Evolutionary conservation across 78 protist species (phyloP).

Genomic region (Emiliania huxleyi): DNA sequence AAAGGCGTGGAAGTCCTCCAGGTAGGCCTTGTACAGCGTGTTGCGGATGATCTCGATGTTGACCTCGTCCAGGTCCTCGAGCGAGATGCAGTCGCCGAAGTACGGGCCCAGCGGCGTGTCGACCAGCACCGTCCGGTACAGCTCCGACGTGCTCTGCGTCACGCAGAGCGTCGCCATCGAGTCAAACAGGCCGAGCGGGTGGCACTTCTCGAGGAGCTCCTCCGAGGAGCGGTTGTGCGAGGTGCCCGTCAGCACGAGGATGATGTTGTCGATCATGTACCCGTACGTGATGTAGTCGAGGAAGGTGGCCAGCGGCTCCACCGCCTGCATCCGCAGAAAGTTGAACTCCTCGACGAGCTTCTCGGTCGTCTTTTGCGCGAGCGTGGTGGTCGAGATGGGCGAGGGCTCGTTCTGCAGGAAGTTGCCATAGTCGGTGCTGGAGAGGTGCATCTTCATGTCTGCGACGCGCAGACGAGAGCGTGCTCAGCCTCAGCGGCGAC

Average conservation of each 20-base stretch:
- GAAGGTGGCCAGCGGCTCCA: conserved; percentile 91
- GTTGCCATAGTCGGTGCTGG: conserved; percentile 90
- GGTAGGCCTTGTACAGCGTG: conserved; percentile 91
- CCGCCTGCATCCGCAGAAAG: conserved; percentile 79
- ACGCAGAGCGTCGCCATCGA: conserved; percentile 62
- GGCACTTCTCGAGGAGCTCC: conserved; percentile 88
- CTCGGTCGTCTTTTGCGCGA: conserved; percentile 54
- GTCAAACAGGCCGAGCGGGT: conserved; percentile 94
- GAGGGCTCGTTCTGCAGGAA: conserved; percentile 89
- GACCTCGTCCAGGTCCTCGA: conserved; percentile 89
- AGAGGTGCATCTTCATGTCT: conserved; percentile 92
- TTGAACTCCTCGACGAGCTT: conserved; percentile 83
- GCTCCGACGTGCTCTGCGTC: conserved; percentile 75
- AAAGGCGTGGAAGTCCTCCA: conserved; percentile 93
- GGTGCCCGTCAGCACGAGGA: conserved; percentile 91
- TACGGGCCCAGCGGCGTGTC: conserved; percentile 90
- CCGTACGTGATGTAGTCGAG: conserved; percentile 94
- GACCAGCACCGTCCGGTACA: conserved; percentile 87
- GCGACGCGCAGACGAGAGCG: background rate
- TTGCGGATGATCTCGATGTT: conserved; percentile 93
- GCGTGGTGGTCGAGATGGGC: conserved; percentile 77
- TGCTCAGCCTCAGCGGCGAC: background rate
- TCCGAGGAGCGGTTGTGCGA: conserved; percentile 81
- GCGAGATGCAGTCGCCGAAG: conserved; percentile 31
- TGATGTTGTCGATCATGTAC: conserved; percentile 98